phyloP scores from a whole-genome alignment of 139 green algal genomes.

The Gonium pectorale region DNA sequence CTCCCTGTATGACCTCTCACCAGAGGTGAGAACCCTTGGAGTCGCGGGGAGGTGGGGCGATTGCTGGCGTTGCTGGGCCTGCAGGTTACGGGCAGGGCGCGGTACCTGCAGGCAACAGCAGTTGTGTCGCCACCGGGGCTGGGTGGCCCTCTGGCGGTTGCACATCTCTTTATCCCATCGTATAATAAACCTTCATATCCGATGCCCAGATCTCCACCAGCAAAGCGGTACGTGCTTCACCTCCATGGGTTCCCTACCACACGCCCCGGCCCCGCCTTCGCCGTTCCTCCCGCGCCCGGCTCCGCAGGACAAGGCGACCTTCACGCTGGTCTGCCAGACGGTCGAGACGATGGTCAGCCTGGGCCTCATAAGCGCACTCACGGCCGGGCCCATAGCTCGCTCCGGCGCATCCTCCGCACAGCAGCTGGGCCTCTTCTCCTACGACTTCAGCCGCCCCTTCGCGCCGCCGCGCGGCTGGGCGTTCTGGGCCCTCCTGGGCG shows the following conservation, averaged over 20 bases:
- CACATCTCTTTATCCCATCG: too few relatives aligned
- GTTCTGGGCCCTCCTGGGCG: constrained; percentile 79
- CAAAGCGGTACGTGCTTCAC: neutral
- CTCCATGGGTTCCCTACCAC: neutral
- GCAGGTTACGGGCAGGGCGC: too few relatives aligned
- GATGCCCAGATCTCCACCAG: neutral
- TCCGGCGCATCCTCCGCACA: neutral
- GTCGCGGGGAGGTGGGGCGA: neutral
- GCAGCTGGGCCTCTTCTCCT: constrained; percentile 51
- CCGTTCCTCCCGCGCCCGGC: neutral
- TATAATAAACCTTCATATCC: too few relatives aligned
- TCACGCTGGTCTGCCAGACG: constrained; percentile 60
- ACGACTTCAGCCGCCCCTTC: constrained; percentile 68
- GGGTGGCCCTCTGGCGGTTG: too few relatives aligned
- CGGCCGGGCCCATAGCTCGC: constrained; percentile 5
- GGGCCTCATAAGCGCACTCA: constrained; percentile 60
- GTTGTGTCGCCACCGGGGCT: too few relatives aligned
- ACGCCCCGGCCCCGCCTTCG: neutral
- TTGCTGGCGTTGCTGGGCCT: neutral
- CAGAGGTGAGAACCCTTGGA: constrained; percentile 47
- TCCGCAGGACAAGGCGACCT: constrained; percentile 31
- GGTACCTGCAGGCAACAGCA: neutral
- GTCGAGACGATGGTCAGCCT: constrained; percentile 72
- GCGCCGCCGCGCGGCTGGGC: constrained; percentile 75
- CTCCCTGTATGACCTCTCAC: constrained; percentile 15